Evolutionary conservation across 1,139 yeast genomes (phyloP), one percentile per base, ranked within the genome.

Genomic region (Candida albicans): DNA sequence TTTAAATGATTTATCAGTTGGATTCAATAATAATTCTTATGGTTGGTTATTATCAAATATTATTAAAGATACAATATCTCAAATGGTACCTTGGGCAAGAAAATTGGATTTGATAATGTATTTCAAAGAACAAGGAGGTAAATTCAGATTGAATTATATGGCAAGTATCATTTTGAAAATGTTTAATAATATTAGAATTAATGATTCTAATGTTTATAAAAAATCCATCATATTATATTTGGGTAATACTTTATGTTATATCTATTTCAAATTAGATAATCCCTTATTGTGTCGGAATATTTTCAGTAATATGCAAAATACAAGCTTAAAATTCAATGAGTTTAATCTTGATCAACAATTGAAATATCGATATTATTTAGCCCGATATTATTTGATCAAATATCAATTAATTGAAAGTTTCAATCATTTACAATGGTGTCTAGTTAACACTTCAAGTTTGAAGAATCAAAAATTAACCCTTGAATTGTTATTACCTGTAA

Each of bases 221-320:
- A 77, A 77, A 41, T 64, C 73, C 11, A 68, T 84, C 25, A 68
- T 86, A 30, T 56, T 85, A 33, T 76, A 71, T 50, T 68, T 84
- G 10, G 84, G 87, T 3, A 74, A 74, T 24, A 68, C 73, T 41
- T 63, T 87, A 35, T 86, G 93, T 59, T 70, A 76, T 48, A 67
- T 81, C 1, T 87, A 87, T 59, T 84, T 83, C 59, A 68, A 66
- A 42, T 72, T 85, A 33, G 78, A 73, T 37, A 83, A 81, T 40
- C 89, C 91, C 2, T 67, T 82, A 43, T 68, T 85, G 10, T 86
- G 95, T 59, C 80, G 86, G 28, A 86, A 85, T 56, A 86, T 87
- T 37, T 85, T 86, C 60, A 77, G 88, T 34, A 87, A 86, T 57
- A 79, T 87, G 68, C 83, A 81, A 52, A 81, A 82, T 27, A 77